Base-by-base conservation (phyloP, 805 yeast species). In the Metschnikowia drakensbergensis region DNA sequence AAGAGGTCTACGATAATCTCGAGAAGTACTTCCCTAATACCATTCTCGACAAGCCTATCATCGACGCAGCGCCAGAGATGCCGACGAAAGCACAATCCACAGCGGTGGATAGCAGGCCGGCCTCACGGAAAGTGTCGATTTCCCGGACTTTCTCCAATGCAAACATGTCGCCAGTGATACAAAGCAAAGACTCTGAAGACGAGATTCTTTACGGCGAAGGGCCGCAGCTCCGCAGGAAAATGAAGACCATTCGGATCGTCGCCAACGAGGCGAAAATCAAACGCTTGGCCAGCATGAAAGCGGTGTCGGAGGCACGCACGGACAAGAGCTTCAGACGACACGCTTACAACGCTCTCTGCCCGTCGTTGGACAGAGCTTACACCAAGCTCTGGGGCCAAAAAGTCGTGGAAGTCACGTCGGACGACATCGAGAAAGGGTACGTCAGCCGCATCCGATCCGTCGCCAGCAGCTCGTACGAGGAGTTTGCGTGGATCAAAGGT, bases 321-420 rank as follows among this genome's bases (percentile, higher is more conserved):
- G 37, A 44, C 8, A 42, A 42, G 37, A 42, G 45, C 26, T 26
- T 33, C 22, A 42, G 17, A 17, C 25, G 45, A 2, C 45, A 42
- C n/a, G 45, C 33, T n/a, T 42, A 42, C 32, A 42, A 38, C 8
- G 34, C 43, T 3, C 34, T 31, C 34, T 31, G 22, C n/a, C 39
- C 37, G 7, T 32, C 50, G 6, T 64, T 92, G 32, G 75, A 89
- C 54, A 74, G 98, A 48, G 53, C 66, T 47, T 88, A 94, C 60
- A 94, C 99, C 1, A 95, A 94, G 68, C 80, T 94, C 85, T 94
- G 99, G 99, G 99, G 99, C 22, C 90, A 88, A 53, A 84, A 80
- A 53, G 95, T 89, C 11, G 84, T 90, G 30, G 99, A 94, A 67
- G 91, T 91, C 29, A 90, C 91, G 1, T 83, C 92, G 2, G 81